Evolutionary conservation across 2,329 filamentous ascomycete genomes (phyloP), one percentile per base, ranked within the genome.

Genomic region (Hypocrella siamensis): DNA sequence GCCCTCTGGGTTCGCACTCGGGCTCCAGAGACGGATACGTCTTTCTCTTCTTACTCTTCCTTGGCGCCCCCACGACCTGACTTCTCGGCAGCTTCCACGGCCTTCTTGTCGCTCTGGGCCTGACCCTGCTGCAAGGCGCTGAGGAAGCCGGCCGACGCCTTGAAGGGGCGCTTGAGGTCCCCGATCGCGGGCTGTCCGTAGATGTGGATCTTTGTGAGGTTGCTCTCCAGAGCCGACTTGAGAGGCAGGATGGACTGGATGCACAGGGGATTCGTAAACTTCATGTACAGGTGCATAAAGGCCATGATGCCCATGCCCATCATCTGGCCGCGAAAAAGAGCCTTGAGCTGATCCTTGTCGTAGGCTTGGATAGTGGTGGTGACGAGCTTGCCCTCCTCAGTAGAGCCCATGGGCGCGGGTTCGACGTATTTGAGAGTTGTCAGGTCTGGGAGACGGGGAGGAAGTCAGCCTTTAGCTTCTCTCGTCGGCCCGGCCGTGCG

Each of bases 371-470:
- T 72, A 40, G 90, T 98, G 40, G 90, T 98, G 35, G 88, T 94
- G 47, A 96, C 80, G 46, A 93, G 82, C 63, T 94, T 94, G 54
- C 81, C 78, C 61, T 94, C 86, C 59, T 96, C 90, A 49, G 78
- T 73, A 46, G 82, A 92, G 47, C 90, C 90, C 76, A 94, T 83
- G 28, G 84, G 76, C 5, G 90, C 74, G 28, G 86, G 88, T 65
- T 98, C 90, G 54, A 98, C 86, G 62, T 98, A 98, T 65, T 98
- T 96, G 53, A 98, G 76, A 3, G 90, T 93, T 17, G 86, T 93
- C 62, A 94, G 72, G 54, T 98, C 90, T 96, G 51, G 10, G 18
- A 17, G 9, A 18, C 21, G n/a, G n/a, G n/a, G n/a, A n/a, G n/a
- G n/a, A n/a, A n/a, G n/a, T n/a, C n/a, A n/a, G n/a, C n/a, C n/a